Evolutionary conservation across 441 rosid species (phyloP), one percentile per base, ranked within the genome.

Genomic region (Lepidium campestre): DNA sequence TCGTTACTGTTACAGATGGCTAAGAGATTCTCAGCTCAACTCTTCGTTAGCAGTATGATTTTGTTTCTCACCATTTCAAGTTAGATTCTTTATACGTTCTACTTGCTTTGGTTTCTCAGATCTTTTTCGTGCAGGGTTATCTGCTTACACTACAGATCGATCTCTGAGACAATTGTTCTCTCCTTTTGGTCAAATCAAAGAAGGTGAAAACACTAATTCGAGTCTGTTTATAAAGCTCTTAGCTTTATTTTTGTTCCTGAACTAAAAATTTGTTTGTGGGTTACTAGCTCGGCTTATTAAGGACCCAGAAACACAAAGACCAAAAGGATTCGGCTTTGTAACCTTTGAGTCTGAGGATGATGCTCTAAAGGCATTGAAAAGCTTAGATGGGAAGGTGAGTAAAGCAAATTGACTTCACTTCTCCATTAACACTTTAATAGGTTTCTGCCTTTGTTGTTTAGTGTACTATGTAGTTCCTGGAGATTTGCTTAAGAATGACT

Each of bases 301-400:
- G 25, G 83, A 86, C 47, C 78, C 81, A 13, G 67, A 22, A 65
- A 86, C 93, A 1, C 74, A 62, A 65, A 83, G 86, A 67, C 85
- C 86, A 5, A 83, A 79, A 79, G 93, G 96, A 15, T 86, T 79
- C 11, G 96, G 91, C 23, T 89, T 89, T 55, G 78, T 86, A 20
- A 79, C 80, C 0, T 89, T 76, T 42, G 82, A 81, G 48, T 77
- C 82, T 5, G 86, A 78, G 63, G 50, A 42, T 31, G 86, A 85
- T 11, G 93, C 93, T 1, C 78, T 50, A 17, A 82, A 78, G 66
- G 96, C 91, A 2, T 14, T 85, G 54, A 81, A 86, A 80, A 74
- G 80, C 63, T 71, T 86, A 81, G 73, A 85, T 63, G 87, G 89
- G 70, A 82, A 85, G 85, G 67, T 69, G 1, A 58, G 59, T 35